Percentiles rank a stretch among this genome's conserved stretches.
These are phyloP conservation scores for Lipomyces anomalus DNA, from an alignment of 805 yeast genomes.

Conservation along the genomic window DNA sequence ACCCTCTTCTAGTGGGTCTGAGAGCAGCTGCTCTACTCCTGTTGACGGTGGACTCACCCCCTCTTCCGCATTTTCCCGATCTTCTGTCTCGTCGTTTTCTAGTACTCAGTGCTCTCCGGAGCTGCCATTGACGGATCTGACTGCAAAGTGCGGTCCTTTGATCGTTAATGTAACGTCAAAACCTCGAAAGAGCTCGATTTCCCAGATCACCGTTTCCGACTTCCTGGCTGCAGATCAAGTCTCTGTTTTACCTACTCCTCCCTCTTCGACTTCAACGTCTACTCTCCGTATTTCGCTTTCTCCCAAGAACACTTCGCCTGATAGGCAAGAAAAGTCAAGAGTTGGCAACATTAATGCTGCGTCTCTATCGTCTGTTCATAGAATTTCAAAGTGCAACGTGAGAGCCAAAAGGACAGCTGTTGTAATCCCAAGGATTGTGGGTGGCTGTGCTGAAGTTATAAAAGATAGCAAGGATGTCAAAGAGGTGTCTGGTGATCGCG, in stretches of 20 bases:
- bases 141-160: too few relatives aligned
- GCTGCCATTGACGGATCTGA: too few relatives aligned
- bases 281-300: not conserved
- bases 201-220: not conserved
- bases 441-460: not conserved
- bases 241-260: not conserved
- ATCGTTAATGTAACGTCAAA: too few relatives aligned
- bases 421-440: too few relatives aligned
- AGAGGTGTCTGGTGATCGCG: not conserved
- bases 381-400: not conserved
- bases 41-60: too few relatives aligned
- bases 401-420: too few relatives aligned
- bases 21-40: too few relatives aligned
- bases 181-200: not conserved
- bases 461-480: not conserved
- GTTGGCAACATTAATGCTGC: too few relatives aligned
- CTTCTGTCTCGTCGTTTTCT: not conserved
- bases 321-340: too few relatives aligned
- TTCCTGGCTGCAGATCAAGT: not conserved
- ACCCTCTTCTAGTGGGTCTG: too few relatives aligned
- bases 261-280: not conserved
- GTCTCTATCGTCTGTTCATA: not conserved
- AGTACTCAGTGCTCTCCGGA: conserved; percentile 1
- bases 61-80: conserved; percentile 2
- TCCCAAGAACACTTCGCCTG: not conserved